A percentile compares a stretch with the other conserved stretches of the same genome.
Evolutionary conservation across 1,139 yeast genomes (phyloP).

Genomic region (Kodamaea sp.): DNA sequence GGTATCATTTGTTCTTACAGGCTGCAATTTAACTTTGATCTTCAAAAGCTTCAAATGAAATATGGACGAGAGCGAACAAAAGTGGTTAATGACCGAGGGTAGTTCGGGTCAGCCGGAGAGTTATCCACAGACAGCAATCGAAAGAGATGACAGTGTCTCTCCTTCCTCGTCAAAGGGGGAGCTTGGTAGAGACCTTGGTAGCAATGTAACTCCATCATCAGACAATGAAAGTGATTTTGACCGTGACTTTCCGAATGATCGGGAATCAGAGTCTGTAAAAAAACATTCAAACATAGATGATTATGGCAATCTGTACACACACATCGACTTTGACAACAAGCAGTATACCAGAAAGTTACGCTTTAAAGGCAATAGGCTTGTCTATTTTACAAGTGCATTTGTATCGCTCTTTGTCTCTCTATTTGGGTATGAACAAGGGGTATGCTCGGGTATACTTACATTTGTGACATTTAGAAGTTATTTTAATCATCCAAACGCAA

Average conservation of each 20-base stretch:
- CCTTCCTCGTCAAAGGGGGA: no score
- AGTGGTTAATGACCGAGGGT: conserved; percentile 4
- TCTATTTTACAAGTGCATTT: conserved; percentile 76
- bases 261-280: background rate
- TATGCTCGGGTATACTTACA: conserved; percentile 72
- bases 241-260: background rate
- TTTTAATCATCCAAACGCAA: conserved; percentile 43
- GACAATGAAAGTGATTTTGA: no score
- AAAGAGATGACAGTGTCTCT: background rate
- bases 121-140: background rate
- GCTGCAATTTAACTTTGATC: background rate
- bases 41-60: background rate
- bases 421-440: conserved; percentile 92
- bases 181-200: no score
- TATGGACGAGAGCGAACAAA: conserved; percentile 5
- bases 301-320: conserved; percentile 35
- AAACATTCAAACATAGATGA: conserved; percentile 18
- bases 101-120: background rate
- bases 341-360: conserved; percentile 29
- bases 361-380: conserved; percentile 43
- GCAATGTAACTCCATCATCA: no score
- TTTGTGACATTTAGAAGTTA: conserved; percentile 45
- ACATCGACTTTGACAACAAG: conserved; percentile 37
- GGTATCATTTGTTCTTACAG: background rate
- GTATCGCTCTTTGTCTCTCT: conserved; percentile 81